These are phyloP conservation scores for Sugiyamaella grinbergsii DNA, from an alignment of 1,139 yeast genomes.

Conservation along the genomic window DNA sequence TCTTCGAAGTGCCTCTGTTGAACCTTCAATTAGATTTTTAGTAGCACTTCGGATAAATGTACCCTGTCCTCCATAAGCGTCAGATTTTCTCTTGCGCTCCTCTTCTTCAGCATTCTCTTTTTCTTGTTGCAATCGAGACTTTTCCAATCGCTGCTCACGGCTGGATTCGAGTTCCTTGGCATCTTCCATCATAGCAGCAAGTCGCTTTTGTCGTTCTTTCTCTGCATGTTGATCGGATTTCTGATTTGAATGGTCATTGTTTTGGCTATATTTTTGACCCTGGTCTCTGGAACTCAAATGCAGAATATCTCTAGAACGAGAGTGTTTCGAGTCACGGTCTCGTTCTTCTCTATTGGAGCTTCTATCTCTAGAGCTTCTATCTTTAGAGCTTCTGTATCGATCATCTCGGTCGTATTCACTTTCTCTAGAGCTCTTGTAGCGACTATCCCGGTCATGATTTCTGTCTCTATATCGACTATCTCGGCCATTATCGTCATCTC, in stretches of 20 bases:
- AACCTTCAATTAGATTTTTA: slow-evolving; percentile 20
- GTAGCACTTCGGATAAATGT: slow-evolving; percentile 26
- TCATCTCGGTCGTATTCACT: slow-evolving; percentile 42
- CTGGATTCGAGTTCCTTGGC: slow-evolving; percentile 63
- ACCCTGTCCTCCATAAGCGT: slow-evolving; percentile 62
- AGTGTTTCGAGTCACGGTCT: too few species aligned
- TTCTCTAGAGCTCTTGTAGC: slow-evolving; percentile 4
- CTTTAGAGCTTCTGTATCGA: not conserved
- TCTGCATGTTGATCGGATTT: slow-evolving; percentile 1
- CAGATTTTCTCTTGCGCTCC: slow-evolving; percentile 66
- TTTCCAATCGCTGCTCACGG: slow-evolving; percentile 54
- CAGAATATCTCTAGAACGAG: too few species aligned
- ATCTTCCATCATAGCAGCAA: slow-evolving; percentile 56
- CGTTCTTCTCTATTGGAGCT: not conserved
- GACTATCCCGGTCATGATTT: not conserved
- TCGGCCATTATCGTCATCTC: slow-evolving; percentile 15
- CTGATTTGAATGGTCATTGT: too few species aligned
- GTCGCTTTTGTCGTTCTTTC: slow-evolving; percentile 50
- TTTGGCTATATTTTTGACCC: too few species aligned
- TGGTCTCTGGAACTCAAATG: too few species aligned
- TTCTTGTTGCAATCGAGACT: slow-evolving; percentile 64
- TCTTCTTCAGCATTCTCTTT: slow-evolving; percentile 77
- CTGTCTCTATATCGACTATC: not conserved
- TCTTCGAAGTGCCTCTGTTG: slow-evolving; percentile 19
- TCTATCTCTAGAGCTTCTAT: not conserved